A percentile compares a stretch with the other conserved stretches of the same genome.
These are phyloP conservation scores for Cladophialophora carrionii DNA, from an alignment of 2,329 filamentous ascomycete species.

Conservation along the genomic window DNA sequence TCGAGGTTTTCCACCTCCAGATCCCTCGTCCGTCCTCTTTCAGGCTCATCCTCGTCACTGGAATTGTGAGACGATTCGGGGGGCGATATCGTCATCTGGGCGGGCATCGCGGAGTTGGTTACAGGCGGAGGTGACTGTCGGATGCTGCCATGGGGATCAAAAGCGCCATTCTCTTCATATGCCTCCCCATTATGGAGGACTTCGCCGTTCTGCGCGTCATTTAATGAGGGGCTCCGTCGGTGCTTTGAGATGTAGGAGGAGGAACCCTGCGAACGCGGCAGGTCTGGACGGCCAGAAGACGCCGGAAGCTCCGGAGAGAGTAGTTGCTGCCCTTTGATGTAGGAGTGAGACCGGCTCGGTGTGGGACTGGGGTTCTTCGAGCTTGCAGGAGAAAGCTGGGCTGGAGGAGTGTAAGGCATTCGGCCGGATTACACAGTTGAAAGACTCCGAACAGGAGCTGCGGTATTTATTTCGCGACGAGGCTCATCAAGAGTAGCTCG, in stretches of 20 bases:
- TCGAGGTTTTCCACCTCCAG: slow-evolving; percentile 55
- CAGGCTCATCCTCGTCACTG: slow-evolving; percentile 76
- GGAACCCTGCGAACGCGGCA: slow-evolving; percentile 62
- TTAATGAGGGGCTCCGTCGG: slow-evolving; percentile 60
- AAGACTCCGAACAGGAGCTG: slow-evolving; percentile 31
- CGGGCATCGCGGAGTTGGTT: slow-evolving; percentile 75
- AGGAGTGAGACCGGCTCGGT: slow-evolving; percentile 57
- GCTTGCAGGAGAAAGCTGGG: slow-evolving; percentile 61
- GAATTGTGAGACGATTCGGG: slow-evolving; percentile 81
- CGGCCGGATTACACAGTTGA: slow-evolving; percentile 40
- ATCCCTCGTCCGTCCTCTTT: slow-evolving; percentile 42
- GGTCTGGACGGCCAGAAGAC: slow-evolving; percentile 49
- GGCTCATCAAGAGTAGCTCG: slow-evolving; percentile 38
- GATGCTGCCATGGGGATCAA: slow-evolving; percentile 62
- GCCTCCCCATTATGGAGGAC: slow-evolving; percentile 33
- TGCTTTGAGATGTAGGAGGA: slow-evolving; percentile 65
- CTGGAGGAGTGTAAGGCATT: slow-evolving; percentile 57
- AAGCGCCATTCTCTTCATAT: slow-evolving; percentile 35
- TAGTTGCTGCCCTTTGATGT: slow-evolving; percentile 42
- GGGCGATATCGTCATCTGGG: slow-evolving; percentile 84
- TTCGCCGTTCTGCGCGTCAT: slow-evolving; percentile 42
- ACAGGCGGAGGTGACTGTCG: slow-evolving; percentile 83
- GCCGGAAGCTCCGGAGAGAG: slow-evolving; percentile 40
- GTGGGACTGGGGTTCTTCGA: slow-evolving; percentile 58
- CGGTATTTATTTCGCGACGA: slow-evolving; percentile 27